Conservation (phyloP, 2,329 filamentous ascomycete genomes). For the Alternaria incomplexa region DNA sequence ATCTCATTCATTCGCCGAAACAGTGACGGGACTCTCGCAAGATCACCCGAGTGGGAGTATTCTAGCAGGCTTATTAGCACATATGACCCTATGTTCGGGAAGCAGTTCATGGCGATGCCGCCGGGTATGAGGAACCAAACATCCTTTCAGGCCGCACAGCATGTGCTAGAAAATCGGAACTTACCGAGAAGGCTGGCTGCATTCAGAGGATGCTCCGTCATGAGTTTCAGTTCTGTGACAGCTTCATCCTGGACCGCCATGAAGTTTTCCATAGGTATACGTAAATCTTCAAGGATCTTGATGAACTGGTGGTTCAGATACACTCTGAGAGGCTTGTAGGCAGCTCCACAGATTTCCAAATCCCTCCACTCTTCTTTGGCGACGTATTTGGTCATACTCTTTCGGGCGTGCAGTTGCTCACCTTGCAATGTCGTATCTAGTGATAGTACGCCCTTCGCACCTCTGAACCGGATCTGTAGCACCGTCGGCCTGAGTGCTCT, state of each 20-base stretch:
- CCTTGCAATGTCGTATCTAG: slow-evolving; percentile 68
- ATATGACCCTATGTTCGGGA: neutral
- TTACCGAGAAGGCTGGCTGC: slow-evolving; percentile 67
- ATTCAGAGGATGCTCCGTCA: slow-evolving; percentile 65
- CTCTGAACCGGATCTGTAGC: slow-evolving; percentile 73
- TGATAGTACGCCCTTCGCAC: slow-evolving; percentile 68
- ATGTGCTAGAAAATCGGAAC: neutral
- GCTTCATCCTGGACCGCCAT: slow-evolving; percentile 68
- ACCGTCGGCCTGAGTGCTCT: slow-evolving; percentile 52
- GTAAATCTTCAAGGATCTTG: slow-evolving; percentile 84
- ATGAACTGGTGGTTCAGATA: slow-evolving; percentile 81
- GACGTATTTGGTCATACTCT: slow-evolving; percentile 81
- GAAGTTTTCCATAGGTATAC: slow-evolving; percentile 65
- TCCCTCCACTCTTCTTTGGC: slow-evolving; percentile 54
- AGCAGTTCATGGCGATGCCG: neutral
- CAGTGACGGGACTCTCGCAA: slow-evolving; percentile 66
- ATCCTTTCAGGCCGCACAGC: neutral
- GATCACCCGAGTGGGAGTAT: slow-evolving; percentile 64
- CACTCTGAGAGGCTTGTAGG: slow-evolving; percentile 69
- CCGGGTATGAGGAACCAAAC: neutral
- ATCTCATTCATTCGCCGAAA: slow-evolving; percentile 65
- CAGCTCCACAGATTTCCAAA: slow-evolving; percentile 75
- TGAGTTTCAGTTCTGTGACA: slow-evolving; percentile 63
- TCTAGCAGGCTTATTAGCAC: slow-evolving; percentile 38
- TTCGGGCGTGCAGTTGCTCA: slow-evolving; percentile 65